Conservation (phyloP, 345 rosid species). For the Mallotus nudiflorus region DNA sequence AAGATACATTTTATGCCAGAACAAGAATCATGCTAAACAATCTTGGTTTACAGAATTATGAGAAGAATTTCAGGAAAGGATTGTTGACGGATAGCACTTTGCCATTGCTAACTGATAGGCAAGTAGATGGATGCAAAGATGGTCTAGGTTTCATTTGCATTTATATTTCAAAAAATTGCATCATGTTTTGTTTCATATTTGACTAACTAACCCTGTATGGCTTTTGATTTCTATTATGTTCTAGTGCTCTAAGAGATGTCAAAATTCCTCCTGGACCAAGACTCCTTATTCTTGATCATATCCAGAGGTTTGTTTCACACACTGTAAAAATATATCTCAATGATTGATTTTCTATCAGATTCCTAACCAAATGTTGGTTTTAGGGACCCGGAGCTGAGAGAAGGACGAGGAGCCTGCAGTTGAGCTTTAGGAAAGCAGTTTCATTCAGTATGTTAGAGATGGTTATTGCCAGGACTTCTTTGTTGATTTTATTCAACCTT, state of each 20-base stretch:
- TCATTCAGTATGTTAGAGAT: background rate
- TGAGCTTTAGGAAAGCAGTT: constrained; percentile 21
- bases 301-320: constrained; percentile 57
- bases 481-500: too few relatives aligned
- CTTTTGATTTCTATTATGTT: constrained; percentile 13
- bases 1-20: constrained; percentile 55
- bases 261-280: constrained; percentile 96
- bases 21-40: constrained; percentile 60
- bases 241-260: constrained; percentile 90
- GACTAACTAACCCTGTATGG: background rate
- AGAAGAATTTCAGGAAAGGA: constrained; percentile 91
- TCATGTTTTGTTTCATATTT: constrained; percentile 9
- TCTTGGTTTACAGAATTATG: constrained; percentile 85
- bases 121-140: constrained; percentile 24
- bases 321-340: background rate
- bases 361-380: background rate
- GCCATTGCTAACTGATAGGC: constrained; percentile 92
- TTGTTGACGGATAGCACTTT: constrained; percentile 73
- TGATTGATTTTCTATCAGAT: constrained; percentile 8
- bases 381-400: constrained; percentile 73
- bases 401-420: constrained; percentile 40
- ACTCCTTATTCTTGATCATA: constrained; percentile 82
- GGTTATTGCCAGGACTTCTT: background rate
- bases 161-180: too few relatives aligned
- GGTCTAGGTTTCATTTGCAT: background rate